A percentile compares a stretch with the other conserved stretches of the same genome.
phyloP scores from a whole-genome alignment of 2,329 filamentous ascomycete genomes.

The Tolypocladium tropicale region DNA sequence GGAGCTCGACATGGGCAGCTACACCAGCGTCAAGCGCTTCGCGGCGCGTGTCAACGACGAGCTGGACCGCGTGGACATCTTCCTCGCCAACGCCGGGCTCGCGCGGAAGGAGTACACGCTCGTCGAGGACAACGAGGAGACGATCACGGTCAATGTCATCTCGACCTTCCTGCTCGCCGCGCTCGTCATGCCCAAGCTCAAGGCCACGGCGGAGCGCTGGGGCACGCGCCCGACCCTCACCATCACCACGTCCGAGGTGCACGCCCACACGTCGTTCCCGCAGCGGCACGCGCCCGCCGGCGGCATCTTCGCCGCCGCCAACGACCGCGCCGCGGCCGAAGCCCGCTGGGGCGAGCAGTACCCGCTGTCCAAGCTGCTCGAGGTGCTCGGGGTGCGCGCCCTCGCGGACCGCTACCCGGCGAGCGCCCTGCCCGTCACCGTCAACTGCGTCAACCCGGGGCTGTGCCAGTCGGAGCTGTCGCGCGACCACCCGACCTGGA shows the following conservation, averaged over 20 bases:
- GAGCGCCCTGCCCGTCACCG: conserved; percentile 20
- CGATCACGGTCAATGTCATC: conserved; percentile 42
- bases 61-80: conserved; percentile 32
- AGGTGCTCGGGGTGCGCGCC: conserved; percentile 14
- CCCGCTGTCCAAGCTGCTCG: conserved; percentile 19
- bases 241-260: conserved; percentile 17
- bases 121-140: conserved; percentile 35
- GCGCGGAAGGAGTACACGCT: conserved; percentile 17
- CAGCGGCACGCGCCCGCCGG: conserved; percentile 13
- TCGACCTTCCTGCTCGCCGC: conserved; percentile 38
- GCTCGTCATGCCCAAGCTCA: conserved; percentile 40
- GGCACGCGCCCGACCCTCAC: conserved; percentile 14
- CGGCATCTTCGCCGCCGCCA: conserved; percentile 17
- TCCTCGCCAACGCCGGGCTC: conserved; percentile 32
- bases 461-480: conserved; percentile 37
- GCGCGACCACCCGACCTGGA: conserved; percentile 19
- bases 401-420: conserved; percentile 6
- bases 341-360: conserved; percentile 11
- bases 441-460: conserved; percentile 44
- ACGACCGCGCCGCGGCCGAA: conserved; percentile 8
- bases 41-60: conserved; percentile 18
- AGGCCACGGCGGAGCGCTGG: conserved; percentile 20
- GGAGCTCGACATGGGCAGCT: conserved; percentile 36
- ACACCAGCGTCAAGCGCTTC: conserved; percentile 35
- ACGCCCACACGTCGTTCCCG: conserved; percentile 15